Conservation (phyloP, 164 flowering plant species). For the Vitis cinerea region DNA sequence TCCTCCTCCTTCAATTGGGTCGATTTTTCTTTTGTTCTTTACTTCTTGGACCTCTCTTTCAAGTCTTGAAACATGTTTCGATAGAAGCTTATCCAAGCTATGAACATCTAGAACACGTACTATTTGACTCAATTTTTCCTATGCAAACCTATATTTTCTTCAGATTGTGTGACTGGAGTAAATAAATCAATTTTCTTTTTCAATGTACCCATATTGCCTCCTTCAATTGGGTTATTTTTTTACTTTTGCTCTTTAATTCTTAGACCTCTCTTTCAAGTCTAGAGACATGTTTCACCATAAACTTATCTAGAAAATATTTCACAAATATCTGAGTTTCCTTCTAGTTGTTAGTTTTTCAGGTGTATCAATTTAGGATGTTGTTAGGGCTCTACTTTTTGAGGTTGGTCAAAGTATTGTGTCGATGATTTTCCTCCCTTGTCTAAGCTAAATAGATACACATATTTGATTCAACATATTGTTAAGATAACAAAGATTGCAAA, state of each 20-base stretch:
- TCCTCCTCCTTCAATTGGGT: slow-evolving; percentile 1
- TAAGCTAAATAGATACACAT: too few relatives aligned
- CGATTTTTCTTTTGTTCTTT: slow-evolving; percentile 28
- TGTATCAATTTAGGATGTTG: too few relatives aligned
- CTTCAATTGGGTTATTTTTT: slow-evolving; percentile 2
- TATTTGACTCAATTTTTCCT: slow-evolving; percentile 8
- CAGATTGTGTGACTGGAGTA: too few relatives aligned
- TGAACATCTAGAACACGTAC: slow-evolving; percentile 34
- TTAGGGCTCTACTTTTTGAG: too few relatives aligned
- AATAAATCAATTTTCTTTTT: slow-evolving; percentile 3
- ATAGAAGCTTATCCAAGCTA: slow-evolving; percentile 51
- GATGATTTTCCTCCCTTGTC: too few relatives aligned
- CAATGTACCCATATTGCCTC: slow-evolving; percentile 14
- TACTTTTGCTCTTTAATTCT: slow-evolving; percentile 61
- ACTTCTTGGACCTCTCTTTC: slow-evolving; percentile 67
- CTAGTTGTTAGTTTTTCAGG: too few relatives aligned
- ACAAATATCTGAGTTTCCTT: too few relatives aligned
- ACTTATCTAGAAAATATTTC: slow-evolving; percentile 49
- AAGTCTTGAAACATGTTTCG: slow-evolving; percentile 56
- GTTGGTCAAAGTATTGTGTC: too few relatives aligned
- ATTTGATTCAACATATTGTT: too few relatives aligned
- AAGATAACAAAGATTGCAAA: too few relatives aligned
- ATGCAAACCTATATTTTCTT: neutral
- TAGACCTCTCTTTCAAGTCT: slow-evolving; percentile 80
- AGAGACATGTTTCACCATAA: slow-evolving; percentile 79